Evolutionary conservation across 2,329 filamentous ascomycete species (phyloP), one percentile per base, ranked within the genome.

Genomic region (Pseudogymnoascus sp.): DNA sequence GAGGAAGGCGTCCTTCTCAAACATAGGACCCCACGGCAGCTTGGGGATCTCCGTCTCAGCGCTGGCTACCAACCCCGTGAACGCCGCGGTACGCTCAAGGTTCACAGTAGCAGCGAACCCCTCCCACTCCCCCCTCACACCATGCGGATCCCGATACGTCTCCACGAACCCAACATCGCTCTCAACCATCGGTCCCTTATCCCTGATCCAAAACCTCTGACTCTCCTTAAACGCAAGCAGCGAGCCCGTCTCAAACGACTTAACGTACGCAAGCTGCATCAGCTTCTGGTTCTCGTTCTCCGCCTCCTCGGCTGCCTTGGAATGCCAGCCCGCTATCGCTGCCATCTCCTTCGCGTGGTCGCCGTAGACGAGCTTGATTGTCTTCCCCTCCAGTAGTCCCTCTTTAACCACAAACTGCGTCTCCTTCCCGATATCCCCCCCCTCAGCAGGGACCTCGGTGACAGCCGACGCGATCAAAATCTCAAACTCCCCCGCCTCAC

Each of bases 1-100:
- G 37, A 96, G 78, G 77, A 99, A 99, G 72, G 90, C 92, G 79
- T 97, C 93, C 77, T 98, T 98, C 75, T 99, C 95, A 69, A 98
- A 99, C 0, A 91, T 90, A 57, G 85, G 83, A 37, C 81, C 80
- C 95, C 95, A 99, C 0, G 95, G 95, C 13, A 99, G 80, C 67
- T 96, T 86, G 6, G 92, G 91, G 62, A 99, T 97, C 73, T 96
- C 87, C 54, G 81, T 80, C 10, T 92, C 89, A 0, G 95, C 93
- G 25, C 87, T 87, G 19, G 87, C 83, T 4, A 98, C 95, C 1
- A 98, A 84, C 69, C 90, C 88, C 6, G 89, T 89, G 73, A 98
- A 98, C 1, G 93, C 91, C 65, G 84, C 85, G 1, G 93, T 99
- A 19, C 93, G 87, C 75, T 97, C 93, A 72, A 93, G 82, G 77